Percentiles rank a stretch among this genome's conserved stretches.
These are phyloP conservation scores for Phallus indusiatus DNA, from an alignment of 768 basidiomycete species.

Conservation along the genomic window DNA sequence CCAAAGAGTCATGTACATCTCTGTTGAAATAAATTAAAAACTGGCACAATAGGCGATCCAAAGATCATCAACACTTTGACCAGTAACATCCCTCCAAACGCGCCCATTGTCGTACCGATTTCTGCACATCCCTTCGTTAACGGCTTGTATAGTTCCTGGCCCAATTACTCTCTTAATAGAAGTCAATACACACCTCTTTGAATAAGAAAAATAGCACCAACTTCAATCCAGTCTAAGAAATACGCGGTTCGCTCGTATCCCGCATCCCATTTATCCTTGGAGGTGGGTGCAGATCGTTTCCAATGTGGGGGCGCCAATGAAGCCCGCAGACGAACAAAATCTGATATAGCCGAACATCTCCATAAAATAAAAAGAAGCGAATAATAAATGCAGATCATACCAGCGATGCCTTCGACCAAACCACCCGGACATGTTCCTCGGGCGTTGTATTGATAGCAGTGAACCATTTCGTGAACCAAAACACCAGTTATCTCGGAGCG, in stretches of 20 bases:
- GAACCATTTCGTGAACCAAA: slow-evolving; percentile 66
- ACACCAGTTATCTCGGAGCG: slow-evolving; percentile 61
- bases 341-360: slow-evolving; percentile 26
- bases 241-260: slow-evolving; percentile 69
- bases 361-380: not conserved
- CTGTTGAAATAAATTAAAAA: not conserved
- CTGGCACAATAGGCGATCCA: slow-evolving; percentile 42
- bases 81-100: slow-evolving; percentile 46
- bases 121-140: slow-evolving; percentile 48
- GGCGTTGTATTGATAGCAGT: slow-evolving; percentile 68
- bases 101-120: slow-evolving; percentile 34
- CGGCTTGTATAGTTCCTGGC: slow-evolving; percentile 40
- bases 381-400: slow-evolving; percentile 26
- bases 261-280: slow-evolving; percentile 54
- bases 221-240: slow-evolving; percentile 55
- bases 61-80: slow-evolving; percentile 41
- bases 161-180: slow-evolving; percentile 39
- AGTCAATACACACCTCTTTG: not conserved
- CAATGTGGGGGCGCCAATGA: slow-evolving; percentile 63
- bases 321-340: slow-evolving; percentile 60
- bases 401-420: slow-evolving; percentile 73
- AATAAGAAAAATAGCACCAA: not conserved
- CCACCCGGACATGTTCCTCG: slow-evolving; percentile 54
- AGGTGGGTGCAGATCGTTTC: slow-evolving; percentile 28
- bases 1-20: no score